Percentiles rank a stretch among this genome's conserved stretches.
These are phyloP conservation scores for Bolboschoenoplectus hybrid DNA, from an alignment of 202 grass and related monocot genomes.

Conservation along the genomic window DNA sequence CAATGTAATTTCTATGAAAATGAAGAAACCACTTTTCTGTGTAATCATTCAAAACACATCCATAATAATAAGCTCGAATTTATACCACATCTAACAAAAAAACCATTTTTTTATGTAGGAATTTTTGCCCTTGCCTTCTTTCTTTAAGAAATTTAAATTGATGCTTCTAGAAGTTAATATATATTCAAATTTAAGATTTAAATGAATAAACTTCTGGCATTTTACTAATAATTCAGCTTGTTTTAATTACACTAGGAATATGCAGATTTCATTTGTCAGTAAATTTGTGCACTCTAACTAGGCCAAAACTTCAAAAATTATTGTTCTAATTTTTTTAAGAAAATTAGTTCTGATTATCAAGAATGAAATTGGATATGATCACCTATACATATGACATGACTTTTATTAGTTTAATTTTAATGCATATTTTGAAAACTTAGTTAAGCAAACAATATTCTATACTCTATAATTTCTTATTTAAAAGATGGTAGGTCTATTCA, in stretches of 20 bases:
- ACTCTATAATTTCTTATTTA: background rate
- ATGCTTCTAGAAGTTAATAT: conserved; percentile 8
- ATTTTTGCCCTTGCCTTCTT: background rate
- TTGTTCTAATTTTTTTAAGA: background rate
- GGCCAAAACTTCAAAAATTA: background rate
- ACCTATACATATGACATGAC: background rate
- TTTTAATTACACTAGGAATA: background rate
- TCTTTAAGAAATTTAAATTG: background rate
- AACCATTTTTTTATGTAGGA: background rate
- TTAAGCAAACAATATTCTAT: background rate
- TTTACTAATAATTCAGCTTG: background rate
- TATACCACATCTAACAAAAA: conserved; percentile 23
- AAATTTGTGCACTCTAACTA: background rate
- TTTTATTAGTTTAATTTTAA: background rate
- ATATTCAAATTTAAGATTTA: conserved; percentile 24
- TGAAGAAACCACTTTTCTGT: conserved; percentile 22
- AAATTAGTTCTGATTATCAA: background rate
- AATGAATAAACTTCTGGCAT: background rate
- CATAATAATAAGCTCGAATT: conserved; percentile 6
- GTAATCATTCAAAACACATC: conserved; percentile 15
- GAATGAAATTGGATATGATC: background rate
- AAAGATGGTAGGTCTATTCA: background rate
- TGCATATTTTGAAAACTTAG: background rate
- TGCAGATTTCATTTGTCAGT: background rate
- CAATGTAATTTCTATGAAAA: conserved; percentile 23